Conservation (phyloP, 2,329 filamentous ascomycete species). For the Ceratocystis destructans region DNA sequence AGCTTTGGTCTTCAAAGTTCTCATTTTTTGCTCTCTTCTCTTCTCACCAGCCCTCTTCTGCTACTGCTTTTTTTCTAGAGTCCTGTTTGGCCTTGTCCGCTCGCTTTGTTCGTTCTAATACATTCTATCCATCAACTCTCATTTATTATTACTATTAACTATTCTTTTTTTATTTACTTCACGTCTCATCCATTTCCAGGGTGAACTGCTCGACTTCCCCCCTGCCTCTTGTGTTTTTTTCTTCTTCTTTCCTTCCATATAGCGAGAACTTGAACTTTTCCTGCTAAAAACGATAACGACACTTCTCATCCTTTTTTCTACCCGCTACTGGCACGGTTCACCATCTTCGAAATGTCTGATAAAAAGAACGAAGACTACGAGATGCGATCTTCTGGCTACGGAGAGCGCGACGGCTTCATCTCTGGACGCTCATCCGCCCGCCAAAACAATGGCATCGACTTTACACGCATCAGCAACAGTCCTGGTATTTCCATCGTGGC, state of each 20-base stretch:
- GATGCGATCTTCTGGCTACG: constrained; percentile 49
- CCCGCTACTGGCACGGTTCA: neutral
- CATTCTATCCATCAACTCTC: neutral
- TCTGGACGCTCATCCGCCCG: constrained; percentile 25
- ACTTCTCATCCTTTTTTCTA: neutral
- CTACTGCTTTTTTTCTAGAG: constrained; percentile 1
- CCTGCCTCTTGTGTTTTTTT: neutral
- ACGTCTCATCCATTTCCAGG: constrained; percentile 10
- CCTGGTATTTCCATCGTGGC: constrained; percentile 68
- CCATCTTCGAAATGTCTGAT: constrained; percentile 50
- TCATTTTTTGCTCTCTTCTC: neutral
- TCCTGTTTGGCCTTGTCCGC: constrained; percentile 7
- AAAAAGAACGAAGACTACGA: constrained; percentile 78
- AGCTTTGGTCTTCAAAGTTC: neutral
- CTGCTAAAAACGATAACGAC: neutral
- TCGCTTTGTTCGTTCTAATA: constrained; percentile 7
- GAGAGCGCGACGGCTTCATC: constrained; percentile 40
- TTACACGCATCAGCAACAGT: constrained; percentile 53
- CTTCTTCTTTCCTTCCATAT: neutral
- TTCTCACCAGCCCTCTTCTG: neutral
- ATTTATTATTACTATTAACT: neutral
- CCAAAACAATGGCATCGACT: constrained; percentile 23
- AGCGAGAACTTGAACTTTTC: neutral
- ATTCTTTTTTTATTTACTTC: constrained; percentile 9
- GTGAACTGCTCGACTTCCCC: neutral